phyloP scores from a whole-genome alignment of 2,329 filamentous ascomycete species.

The Diplocarpon mali region DNA sequence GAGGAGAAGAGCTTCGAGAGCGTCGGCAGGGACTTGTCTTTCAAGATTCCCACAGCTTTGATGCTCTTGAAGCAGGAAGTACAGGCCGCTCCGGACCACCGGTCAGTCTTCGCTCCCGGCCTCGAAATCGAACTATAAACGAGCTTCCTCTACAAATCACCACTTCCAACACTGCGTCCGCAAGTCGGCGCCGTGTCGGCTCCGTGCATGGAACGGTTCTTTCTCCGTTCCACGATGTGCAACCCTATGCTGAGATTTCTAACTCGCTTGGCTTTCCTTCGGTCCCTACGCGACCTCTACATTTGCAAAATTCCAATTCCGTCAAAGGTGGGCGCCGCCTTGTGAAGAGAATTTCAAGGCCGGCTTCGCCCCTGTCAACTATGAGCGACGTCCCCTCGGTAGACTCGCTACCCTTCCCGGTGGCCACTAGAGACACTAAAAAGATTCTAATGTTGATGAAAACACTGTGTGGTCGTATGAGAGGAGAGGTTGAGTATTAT shows the following conservation, averaged over 20 bases:
- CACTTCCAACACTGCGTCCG: constrained; percentile 28
- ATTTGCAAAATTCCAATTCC: constrained; percentile 25
- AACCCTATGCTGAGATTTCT: constrained; percentile 27
- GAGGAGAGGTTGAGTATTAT: constrained; percentile 65
- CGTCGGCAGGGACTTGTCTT: constrained; percentile 51
- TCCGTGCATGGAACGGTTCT: constrained; percentile 57
- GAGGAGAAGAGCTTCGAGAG: constrained; percentile 30
- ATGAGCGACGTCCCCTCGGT: constrained; percentile 43
- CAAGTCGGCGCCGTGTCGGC: constrained; percentile 53
- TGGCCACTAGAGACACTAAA: constrained; percentile 57
- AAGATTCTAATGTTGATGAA: constrained; percentile 69
- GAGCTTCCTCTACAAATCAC: constrained; percentile 29
- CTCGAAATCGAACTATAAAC: constrained; percentile 40
- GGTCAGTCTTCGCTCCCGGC: constrained; percentile 29
- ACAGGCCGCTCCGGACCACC: constrained; percentile 13
- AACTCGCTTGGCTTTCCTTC: constrained; percentile 35
- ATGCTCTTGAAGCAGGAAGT: constrained; percentile 15
- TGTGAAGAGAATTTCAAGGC: constrained; percentile 43
- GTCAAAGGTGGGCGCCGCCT: constrained; percentile 39
- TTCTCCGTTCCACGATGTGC: constrained; percentile 37
- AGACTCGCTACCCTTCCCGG: constrained; percentile 47
- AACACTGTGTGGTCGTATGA: constrained; percentile 67
- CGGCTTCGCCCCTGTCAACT: constrained; percentile 38
- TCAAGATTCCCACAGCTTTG: constrained; percentile 42
- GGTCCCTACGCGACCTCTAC: constrained; percentile 26